phyloP scores from a whole-genome alignment of 768 basidiomycete species.

The Pleurotus salmoneostramineus region DNA sequence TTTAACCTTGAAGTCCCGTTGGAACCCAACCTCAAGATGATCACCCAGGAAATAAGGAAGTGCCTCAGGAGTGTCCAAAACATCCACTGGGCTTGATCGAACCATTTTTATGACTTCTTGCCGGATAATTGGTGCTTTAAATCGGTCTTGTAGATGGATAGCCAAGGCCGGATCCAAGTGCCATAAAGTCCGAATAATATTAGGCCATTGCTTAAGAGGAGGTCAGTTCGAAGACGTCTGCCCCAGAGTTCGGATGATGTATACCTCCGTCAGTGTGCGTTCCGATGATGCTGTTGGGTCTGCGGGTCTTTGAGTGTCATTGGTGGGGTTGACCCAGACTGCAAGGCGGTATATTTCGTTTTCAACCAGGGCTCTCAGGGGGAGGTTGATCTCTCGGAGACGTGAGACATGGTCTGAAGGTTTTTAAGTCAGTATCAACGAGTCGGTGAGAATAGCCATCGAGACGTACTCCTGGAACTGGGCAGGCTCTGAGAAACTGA shows the following conservation, averaged over 20 bases:
- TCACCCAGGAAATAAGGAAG: conserved; percentile 79
- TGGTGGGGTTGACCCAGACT: conserved; percentile 89
- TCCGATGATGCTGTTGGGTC: conserved; percentile 54
- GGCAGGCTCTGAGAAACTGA: conserved; percentile 44
- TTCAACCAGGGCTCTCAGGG: conserved; percentile 82
- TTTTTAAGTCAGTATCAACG: not conserved
- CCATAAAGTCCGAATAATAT: conserved; percentile 75
- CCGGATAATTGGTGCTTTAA: conserved; percentile 63
- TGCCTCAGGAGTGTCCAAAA: conserved; percentile 77
- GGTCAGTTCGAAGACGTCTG: not conserved
- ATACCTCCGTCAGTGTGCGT: conserved; percentile 60
- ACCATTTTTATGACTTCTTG: conserved; percentile 76
- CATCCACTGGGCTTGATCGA: conserved; percentile 64
- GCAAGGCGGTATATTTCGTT: conserved; percentile 83
- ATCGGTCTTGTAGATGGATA: conserved; percentile 82
- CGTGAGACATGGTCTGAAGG: conserved; percentile 50
- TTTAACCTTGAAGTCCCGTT: conserved; percentile 72
- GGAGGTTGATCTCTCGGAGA: conserved; percentile 65
- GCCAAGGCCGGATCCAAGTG: conserved; percentile 78
- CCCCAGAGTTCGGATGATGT: conserved; percentile 9
- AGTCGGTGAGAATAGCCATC: not conserved
- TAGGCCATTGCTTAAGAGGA: conserved; percentile 58
- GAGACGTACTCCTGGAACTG: conserved; percentile 36
- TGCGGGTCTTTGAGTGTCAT: conserved; percentile 64
- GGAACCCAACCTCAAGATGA: conserved; percentile 48